phyloP scores from a whole-genome alignment of 352 stramenopile species.

The Phytophthora pseudosyringae region DNA sequence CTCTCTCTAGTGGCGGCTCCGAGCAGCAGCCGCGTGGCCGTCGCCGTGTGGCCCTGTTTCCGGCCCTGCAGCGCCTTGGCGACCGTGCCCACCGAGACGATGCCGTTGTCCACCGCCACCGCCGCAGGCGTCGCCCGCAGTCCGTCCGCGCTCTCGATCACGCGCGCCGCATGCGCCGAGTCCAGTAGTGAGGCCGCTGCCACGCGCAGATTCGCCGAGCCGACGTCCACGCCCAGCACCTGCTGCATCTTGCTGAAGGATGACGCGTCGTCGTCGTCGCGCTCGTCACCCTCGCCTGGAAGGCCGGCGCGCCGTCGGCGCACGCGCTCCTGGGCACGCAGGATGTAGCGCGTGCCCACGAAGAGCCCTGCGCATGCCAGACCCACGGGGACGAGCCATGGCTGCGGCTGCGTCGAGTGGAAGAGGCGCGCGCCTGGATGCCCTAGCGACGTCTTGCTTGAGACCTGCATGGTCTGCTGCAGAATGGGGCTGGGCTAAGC shows the following conservation, averaged over 20 bases:
- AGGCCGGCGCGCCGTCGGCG: conserved; percentile 49
- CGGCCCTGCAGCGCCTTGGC: conserved; percentile 54
- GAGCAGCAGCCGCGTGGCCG: conserved; percentile 59
- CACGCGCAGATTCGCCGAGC: conserved; percentile 60
- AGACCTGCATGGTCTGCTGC: conserved; percentile 1
- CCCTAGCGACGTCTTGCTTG: neutral
- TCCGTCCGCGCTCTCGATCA: conserved; percentile 68
- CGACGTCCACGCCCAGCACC: conserved; percentile 65
- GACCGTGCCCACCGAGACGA: conserved; percentile 55
- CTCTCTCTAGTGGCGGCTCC: conserved; percentile 27
- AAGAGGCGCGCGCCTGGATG: conserved; percentile 41
- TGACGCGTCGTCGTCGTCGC: conserved; percentile 19
- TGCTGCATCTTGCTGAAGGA: conserved; percentile 37
- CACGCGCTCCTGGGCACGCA: conserved; percentile 67
- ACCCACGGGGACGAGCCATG: conserved; percentile 58
- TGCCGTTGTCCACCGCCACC: conserved; percentile 67
- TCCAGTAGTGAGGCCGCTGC: conserved; percentile 42
- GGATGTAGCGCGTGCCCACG: conserved; percentile 60
- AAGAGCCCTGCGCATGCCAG: conserved; percentile 54
- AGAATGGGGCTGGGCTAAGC: neutral
- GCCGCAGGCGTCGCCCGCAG: conserved; percentile 58
- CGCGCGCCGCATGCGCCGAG: conserved; percentile 28
- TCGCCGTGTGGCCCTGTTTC: conserved; percentile 65
- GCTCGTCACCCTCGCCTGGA: conserved; percentile 49
- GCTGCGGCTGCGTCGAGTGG: conserved; percentile 57